Percentiles rank a stretch among this genome's conserved stretches.
Evolutionary conservation across 2,329 filamentous ascomycete genomes (phyloP).

Genomic region (Penicillium thymicola): DNA sequence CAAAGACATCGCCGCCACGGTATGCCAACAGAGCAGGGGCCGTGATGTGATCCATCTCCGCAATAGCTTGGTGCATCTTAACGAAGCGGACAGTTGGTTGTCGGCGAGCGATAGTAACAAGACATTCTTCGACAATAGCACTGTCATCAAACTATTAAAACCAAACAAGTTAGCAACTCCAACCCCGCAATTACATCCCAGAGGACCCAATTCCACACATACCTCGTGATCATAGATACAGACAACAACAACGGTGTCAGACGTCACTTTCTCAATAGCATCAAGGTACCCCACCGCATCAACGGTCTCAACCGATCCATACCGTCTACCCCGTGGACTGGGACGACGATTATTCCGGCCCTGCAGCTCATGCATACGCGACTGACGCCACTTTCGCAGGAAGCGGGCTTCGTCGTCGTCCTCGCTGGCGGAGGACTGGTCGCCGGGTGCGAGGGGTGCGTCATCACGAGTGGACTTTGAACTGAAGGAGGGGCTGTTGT

Average conservation of each 20-base stretch:
- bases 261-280: constrained; percentile 82
- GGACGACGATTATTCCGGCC: constrained; percentile 62
- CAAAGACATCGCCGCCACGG: constrained; percentile 83
- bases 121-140: constrained; percentile 70
- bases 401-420: constrained; percentile 75
- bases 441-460: constrained; percentile 7
- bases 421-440: constrained; percentile 42
- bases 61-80: constrained; percentile 85
- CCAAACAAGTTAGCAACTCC: not conserved
- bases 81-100: constrained; percentile 77
- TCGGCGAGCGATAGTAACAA: constrained; percentile 69
- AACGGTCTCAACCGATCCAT: constrained; percentile 75
- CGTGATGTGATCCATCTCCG: constrained; percentile 86
- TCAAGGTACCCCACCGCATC: constrained; percentile 93
- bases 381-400: constrained; percentile 79
- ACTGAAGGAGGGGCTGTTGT: constrained; percentile 22
- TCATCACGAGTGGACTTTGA: constrained; percentile 28
- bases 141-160: constrained; percentile 69
- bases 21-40: constrained; percentile 89
- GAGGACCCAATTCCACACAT: constrained; percentile 36
- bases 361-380: constrained; percentile 74
- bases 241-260: constrained; percentile 82
- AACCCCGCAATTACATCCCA: not conserved
- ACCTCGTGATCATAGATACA: constrained; percentile 89
- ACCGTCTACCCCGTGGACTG: constrained; percentile 73